Base-by-base conservation (phyloP, 352 stramenopile genomes). In the Poterioochromonas sp. region DNA sequence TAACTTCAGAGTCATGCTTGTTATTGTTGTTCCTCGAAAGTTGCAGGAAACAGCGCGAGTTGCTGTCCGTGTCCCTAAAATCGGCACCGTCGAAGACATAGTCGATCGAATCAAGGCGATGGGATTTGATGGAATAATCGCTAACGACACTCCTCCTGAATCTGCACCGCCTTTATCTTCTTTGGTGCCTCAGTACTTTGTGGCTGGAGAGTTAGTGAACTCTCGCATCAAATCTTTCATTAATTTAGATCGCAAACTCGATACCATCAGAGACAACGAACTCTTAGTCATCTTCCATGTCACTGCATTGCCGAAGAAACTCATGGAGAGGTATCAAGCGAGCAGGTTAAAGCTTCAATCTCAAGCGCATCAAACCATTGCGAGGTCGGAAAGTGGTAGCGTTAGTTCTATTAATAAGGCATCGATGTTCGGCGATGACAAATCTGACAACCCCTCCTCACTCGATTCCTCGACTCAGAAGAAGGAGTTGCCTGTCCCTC, bases 11-110 rank as follows among this genome's bases (percentile, higher is more conserved):
- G 2, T 26, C 5, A 40, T 80, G 41, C 3, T 40, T 29, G 74
- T 80, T 69, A 18, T 41, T 3, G 77, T 81, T 5, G 20, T 80
- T n/a, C 77, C 77, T 35, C 69, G 34, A 40, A 69, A 41, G 12
- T 20, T 73, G 15, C 5, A 65, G 76, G 11, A 70, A 12, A 65
- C 51, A 15, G 1, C 11, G 5, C n/a, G n/a, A 43, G 49, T 43
- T 39, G 40, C 35, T 39, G 68, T 76, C 5, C 41, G 68, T 29
- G 68, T 76, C 8, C 1, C 3, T 41, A 76, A 62, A n/a, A 44
- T 29, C 29, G 68, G 68, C 1, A 44, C 29, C 26, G 11, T 69
- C 1, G 32, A 1, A 69, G 35, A 69, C 26, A 15, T 69, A 20
- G 32, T 69, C 29, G 29, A 43, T 26, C 8, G 8, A 11, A 32